A percentile compares a stretch with the other conserved stretches of the same genome.
These are phyloP conservation scores for Aspergillus sp. DNA, from an alignment of 2,329 filamentous ascomycete species.

Conservation along the genomic window DNA sequence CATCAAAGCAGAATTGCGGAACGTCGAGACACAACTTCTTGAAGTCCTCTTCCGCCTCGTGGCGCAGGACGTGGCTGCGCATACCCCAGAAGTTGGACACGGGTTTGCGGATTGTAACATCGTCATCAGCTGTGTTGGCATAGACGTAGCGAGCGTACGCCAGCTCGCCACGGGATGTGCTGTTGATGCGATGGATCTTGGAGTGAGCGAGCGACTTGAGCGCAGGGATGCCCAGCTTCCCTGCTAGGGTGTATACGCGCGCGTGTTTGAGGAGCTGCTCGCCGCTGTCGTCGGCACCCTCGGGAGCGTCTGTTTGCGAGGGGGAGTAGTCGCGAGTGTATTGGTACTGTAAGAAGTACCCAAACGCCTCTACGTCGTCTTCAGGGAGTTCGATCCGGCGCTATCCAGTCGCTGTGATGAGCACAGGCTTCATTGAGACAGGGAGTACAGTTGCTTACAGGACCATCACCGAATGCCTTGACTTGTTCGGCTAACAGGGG, in stretches of 20 bases:
- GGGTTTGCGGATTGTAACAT: constrained; percentile 75
- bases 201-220: constrained; percentile 78
- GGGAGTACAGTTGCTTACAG: constrained; percentile 53
- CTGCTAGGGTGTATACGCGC: constrained; percentile 84
- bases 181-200: constrained; percentile 92
- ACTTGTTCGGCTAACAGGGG: constrained; percentile 73
- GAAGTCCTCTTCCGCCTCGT: constrained; percentile 88
- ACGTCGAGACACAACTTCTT: constrained; percentile 82
- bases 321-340: constrained; percentile 82
- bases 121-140: constrained; percentile 70
- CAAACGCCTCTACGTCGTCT: constrained; percentile 74
- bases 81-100: constrained; percentile 91
- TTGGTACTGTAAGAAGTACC: constrained; percentile 80
- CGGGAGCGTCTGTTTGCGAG: constrained; percentile 56
- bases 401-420: constrained; percentile 41
- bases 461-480: constrained; percentile 63
- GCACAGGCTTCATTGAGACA: not conserved
- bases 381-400: constrained; percentile 70
- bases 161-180: constrained; percentile 87
- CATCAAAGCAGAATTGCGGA: constrained; percentile 91
- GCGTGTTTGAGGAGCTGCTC: constrained; percentile 86
- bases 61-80: constrained; percentile 75
- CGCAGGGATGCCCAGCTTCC: constrained; percentile 70
- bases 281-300: constrained; percentile 74
- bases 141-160: constrained; percentile 91